These are phyloP conservation scores for Asterophora parasitica DNA, from an alignment of 768 basidiomycete genomes.

Conservation along the genomic window DNA sequence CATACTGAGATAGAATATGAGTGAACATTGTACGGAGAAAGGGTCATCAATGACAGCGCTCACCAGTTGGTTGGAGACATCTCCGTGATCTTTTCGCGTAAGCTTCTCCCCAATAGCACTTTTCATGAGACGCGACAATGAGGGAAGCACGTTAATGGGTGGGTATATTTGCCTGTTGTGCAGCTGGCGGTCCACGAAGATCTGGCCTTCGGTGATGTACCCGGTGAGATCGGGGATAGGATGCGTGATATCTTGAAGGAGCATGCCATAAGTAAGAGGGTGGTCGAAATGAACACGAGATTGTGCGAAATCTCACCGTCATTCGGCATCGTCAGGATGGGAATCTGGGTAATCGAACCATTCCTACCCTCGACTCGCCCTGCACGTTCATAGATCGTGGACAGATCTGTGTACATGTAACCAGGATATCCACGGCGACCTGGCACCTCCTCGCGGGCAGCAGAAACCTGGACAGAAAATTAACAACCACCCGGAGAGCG, in stretches of 20 bases:
- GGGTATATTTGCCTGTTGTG: constrained; percentile 98
- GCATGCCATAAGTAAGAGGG: constrained; percentile 12
- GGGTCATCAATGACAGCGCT: constrained; percentile 25
- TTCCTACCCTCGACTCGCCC: constrained; percentile 97
- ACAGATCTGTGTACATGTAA: constrained; percentile 99
- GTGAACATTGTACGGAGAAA: background rate
- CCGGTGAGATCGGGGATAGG: constrained; percentile 99
- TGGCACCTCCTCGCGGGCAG: constrained; percentile 98
- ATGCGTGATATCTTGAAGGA: constrained; percentile 90
- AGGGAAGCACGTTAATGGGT: constrained; percentile 98
- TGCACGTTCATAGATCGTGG: constrained; percentile 98
- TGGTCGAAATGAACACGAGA: constrained; percentile 12
- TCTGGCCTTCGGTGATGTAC: constrained; percentile 99
- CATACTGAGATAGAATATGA: constrained; percentile 54
- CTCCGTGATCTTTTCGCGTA: constrained; percentile 97
- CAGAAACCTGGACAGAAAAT: constrained; percentile 66
- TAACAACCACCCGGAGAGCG: constrained; percentile 5
- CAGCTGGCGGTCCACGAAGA: constrained; percentile 96
- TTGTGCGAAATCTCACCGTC: constrained; percentile 61
- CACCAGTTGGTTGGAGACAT: constrained; percentile 98
- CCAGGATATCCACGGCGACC: constrained; percentile 98
- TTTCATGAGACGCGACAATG: constrained; percentile 99
- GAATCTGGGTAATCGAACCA: constrained; percentile 99
- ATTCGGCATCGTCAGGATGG: constrained; percentile 99
- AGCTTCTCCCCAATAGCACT: constrained; percentile 97